Conservation (phyloP, 2,329 filamentous ascomycete species). For the Neurospora crassa region DNA sequence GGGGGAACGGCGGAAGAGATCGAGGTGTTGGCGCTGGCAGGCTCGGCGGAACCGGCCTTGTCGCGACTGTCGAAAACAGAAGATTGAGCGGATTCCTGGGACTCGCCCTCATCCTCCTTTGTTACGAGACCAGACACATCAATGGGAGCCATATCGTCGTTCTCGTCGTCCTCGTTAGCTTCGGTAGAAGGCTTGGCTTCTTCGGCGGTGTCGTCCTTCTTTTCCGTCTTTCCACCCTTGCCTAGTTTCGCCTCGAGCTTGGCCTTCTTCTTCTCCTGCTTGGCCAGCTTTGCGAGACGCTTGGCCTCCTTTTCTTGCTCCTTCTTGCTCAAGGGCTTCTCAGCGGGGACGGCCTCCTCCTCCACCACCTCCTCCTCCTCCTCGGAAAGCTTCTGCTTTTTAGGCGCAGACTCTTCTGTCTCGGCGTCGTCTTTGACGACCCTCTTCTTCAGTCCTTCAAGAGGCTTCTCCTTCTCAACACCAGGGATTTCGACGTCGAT, state of each 20-base stretch:
- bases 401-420: conserved; percentile 36
- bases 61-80: conserved; percentile 48
- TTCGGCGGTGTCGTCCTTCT: conserved; percentile 37
- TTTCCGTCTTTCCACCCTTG: conserved; percentile 39
- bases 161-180: conserved; percentile 18
- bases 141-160: conserved; percentile 30
- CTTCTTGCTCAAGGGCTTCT: conserved; percentile 3
- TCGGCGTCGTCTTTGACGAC: conserved; percentile 26
- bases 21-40: conserved; percentile 55
- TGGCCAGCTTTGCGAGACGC: conserved; percentile 2
- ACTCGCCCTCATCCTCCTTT: conserved; percentile 34
- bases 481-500: conserved; percentile 36
- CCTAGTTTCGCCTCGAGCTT: conserved; percentile 34
- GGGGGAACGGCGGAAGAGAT: conserved; percentile 56
- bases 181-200: conserved; percentile 16
- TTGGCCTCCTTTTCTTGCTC: conserved; percentile 1
- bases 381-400: conserved; percentile 40
- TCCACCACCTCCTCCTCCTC: conserved; percentile 16
- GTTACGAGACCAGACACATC: conserved; percentile 39
- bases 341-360: conserved; percentile 9
- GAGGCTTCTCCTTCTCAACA: conserved; percentile 50
- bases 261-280: conserved; percentile 23
- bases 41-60: conserved; percentile 31
- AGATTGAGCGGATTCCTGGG: conserved; percentile 36
- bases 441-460: conserved; percentile 50